These are phyloP conservation scores for Sporothrix humicola DNA, from an alignment of 2,329 filamentous ascomycete species.

Conservation along the genomic window DNA sequence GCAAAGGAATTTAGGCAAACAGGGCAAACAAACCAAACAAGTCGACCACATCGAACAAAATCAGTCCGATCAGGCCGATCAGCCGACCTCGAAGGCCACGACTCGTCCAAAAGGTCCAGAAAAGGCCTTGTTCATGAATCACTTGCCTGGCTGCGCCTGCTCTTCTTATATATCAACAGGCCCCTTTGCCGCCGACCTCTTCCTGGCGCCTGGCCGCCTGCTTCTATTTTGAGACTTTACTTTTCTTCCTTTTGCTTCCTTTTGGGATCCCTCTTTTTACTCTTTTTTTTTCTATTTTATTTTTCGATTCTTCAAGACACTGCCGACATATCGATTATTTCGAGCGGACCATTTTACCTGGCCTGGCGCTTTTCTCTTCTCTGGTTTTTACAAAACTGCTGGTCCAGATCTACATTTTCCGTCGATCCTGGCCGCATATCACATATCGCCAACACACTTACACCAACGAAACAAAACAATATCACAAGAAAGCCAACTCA, in stretches of 20 bases:
- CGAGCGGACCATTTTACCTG: conserved; percentile 16
- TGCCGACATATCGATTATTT: conserved; percentile 24
- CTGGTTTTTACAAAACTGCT: conserved; percentile 21
- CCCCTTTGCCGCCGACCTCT: conserved; percentile 26
- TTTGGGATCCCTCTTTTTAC: neutral
- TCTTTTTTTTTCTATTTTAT: neutral
- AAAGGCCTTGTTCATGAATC: conserved; percentile 32
- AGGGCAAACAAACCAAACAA: no score
- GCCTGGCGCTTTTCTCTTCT: conserved; percentile 13
- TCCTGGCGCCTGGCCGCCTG: conserved; percentile 24
- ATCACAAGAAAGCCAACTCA: neutral
- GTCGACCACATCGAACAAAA: no score
- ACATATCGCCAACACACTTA: conserved; percentile 26
- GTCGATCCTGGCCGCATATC: conserved; percentile 17
- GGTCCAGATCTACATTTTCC: conserved; percentile 26
- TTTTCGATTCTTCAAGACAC: conserved; percentile 3
- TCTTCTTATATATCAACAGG: conserved; percentile 30
- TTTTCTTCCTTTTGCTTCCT: neutral
- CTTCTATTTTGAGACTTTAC: conserved; percentile 30
- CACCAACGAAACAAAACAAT: neutral
- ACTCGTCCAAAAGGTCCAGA: neutral
- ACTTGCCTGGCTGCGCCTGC: conserved; percentile 25
- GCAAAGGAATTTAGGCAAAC: conserved; percentile 24
- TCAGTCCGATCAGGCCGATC: neutral
- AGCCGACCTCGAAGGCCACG: conserved; percentile 19